Conservation (phyloP, 306 rosid species). For the Cotoneaster glaucophyllus region DNA sequence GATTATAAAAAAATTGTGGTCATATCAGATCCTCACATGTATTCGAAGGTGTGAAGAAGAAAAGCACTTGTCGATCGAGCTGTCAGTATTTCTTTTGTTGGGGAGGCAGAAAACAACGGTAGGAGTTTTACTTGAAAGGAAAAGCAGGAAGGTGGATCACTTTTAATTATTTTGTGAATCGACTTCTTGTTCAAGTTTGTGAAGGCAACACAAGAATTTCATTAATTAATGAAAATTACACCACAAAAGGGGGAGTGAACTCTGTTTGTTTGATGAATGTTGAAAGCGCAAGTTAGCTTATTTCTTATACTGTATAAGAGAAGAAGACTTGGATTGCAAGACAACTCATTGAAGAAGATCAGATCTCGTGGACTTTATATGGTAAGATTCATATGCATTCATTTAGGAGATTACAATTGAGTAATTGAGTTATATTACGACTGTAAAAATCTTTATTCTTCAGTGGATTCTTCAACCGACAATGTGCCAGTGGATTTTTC, state of each 20-base stretch:
- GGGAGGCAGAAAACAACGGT: not conserved
- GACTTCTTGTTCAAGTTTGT: not conserved
- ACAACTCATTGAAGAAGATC: too few species aligned
- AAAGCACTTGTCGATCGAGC: not conserved
- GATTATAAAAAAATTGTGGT: not conserved
- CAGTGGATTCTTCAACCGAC: too few species aligned
- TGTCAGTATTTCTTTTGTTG: not conserved
- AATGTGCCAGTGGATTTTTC: too few species aligned
- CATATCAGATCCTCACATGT: slow-evolving; percentile 17
- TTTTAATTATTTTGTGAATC: not conserved
- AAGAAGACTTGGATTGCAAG: too few species aligned
- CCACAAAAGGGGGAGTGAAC: not conserved
- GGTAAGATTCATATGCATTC: too few species aligned
- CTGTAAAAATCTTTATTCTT: too few species aligned
- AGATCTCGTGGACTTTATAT: too few species aligned
- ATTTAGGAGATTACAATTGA: too few species aligned
- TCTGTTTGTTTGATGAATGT: too few species aligned
- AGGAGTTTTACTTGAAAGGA: not conserved
- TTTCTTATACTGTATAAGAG: too few species aligned
- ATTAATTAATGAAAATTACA: not conserved
- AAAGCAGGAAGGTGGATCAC: not conserved
- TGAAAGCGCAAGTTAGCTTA: too few species aligned
- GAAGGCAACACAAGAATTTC: not conserved
- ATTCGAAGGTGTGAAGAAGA: slow-evolving; percentile 5
- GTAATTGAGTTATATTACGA: too few species aligned